Base-by-base conservation (phyloP, 2,329 filamentous ascomycete genomes). In the Botrytis deweyae region DNA sequence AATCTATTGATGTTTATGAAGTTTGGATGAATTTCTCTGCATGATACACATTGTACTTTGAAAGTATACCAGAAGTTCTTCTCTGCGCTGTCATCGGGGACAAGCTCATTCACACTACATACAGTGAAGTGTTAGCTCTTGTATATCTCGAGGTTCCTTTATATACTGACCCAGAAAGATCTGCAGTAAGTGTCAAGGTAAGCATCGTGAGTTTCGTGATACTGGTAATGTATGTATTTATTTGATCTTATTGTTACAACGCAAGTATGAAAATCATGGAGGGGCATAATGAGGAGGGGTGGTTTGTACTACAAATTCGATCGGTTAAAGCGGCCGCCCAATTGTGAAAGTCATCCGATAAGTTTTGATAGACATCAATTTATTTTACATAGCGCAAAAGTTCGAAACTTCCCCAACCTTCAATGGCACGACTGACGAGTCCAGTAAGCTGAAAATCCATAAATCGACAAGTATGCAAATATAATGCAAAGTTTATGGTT, bases 1-100 rank as follows among this genome's bases (percentile, higher is more conserved):
- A 97, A 97, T 76, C 95, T 92, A 84, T 89, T 97, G 76, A 98
- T 89, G 73, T 91, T 92, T 70, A 99, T 90, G 84, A 89, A 91
- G 79, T 98, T 99, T 18, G 92, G 88, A 82, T 99, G 95, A 2
- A 88, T 91, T 83, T 99, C 96, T 75, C 94, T 91, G 83, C 96
- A 99, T 72, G 95, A 97, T n/a, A 94, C 98, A 84, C 96, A 99
- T 86, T 98, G 93, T 52, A 99, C 95, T 82, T 93, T 96, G 89
- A 99, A 98, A 69, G 93, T 98, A 85, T 97, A 99, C 88, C 92
- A 97, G 85, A 98, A 99, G 6, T 94, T 93, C 74, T 88, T 89
- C 29, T 93, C 93, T 78, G 91, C 86, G 10, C 91, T 94, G 82
- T 99, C 96, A 78, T 91, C 87, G 12, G 96, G 96, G 73, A 91